Conservation (phyloP, 2,329 filamentous ascomycete genomes). For the Neofusicoccum sp. region DNA sequence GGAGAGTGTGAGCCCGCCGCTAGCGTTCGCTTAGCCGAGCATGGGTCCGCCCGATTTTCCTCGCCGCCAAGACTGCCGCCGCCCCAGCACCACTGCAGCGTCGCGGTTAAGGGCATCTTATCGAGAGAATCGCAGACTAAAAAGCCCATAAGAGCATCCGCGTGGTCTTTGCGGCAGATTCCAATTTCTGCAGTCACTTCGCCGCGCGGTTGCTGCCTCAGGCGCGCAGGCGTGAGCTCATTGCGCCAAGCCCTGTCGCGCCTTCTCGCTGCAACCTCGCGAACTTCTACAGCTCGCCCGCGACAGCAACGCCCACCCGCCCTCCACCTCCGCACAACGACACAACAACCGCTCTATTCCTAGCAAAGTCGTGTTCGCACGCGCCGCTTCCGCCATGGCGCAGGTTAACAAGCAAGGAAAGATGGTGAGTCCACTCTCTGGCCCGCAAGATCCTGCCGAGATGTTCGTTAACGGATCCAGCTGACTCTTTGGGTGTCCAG, state of each 20-base stretch:
- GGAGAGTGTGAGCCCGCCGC: slow-evolving; percentile 22
- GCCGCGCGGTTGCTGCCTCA: neutral
- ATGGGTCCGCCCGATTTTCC: slow-evolving; percentile 14
- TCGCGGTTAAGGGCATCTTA: neutral
- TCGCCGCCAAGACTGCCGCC: slow-evolving; percentile 8
- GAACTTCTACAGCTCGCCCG: slow-evolving; percentile 21
- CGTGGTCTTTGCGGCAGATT: neutral
- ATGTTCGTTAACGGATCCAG: slow-evolving; percentile 50
- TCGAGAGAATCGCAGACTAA: neutral
- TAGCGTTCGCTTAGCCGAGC: slow-evolving; percentile 22
- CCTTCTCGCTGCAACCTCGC: slow-evolving; percentile 13
- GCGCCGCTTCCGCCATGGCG: slow-evolving; percentile 46
- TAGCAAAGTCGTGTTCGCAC: slow-evolving; percentile 42
- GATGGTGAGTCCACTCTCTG: slow-evolving; percentile 75
- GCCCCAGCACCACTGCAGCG: neutral
- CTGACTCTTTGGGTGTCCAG: slow-evolving; percentile 50
- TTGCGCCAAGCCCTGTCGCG: slow-evolving; percentile 19
- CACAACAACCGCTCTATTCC: neutral
- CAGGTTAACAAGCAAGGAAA: slow-evolving; percentile 89
- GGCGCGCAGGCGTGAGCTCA: slow-evolving; percentile 4
- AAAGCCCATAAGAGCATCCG: no score
- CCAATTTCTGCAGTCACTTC: neutral
- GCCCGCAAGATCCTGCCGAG: slow-evolving; percentile 58
- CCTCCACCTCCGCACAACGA: neutral
- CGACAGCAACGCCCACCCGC: slow-evolving; percentile 5